Base-by-base conservation (phyloP, 805 yeast species). In the Spathaspora passalidarum region DNA sequence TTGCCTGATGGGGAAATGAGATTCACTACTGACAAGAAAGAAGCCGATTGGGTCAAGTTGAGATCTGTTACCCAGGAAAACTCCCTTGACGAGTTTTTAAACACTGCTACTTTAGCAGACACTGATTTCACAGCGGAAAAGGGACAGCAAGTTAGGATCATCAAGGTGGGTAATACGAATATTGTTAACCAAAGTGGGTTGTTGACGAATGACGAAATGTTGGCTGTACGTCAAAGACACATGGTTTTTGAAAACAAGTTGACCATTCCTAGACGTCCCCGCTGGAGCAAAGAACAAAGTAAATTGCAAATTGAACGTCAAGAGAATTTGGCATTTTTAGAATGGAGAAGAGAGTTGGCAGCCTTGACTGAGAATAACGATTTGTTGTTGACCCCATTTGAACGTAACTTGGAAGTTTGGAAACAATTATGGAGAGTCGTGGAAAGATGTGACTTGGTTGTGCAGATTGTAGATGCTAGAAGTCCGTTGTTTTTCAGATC, bases 371-470 rank as follows among this genome's bases (percentile, higher is more conserved):
- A 92, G 63, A 79, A 78, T 55, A 81, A 89, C 53, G 96, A 92
- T 63, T 73, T 94, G 57, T 72, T 91, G 48, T 76, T 94, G 62
- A 94, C 99, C 0, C 99, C 99, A 4, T 94, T 92, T 61, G 99
- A 94, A 72, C 82, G 99, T 72, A 94, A 94, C 63, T 74, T 94
- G 52, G 97, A 92, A 74, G 97, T 94, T 48, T 94, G 99, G 99
- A 83, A 94, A 62, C 99, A 94, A 68, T 73, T 94, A 53, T 94
- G 99, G 99, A 80, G 99, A 69, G 99, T 94, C 38, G 87, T 90
- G 19, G 99, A 94, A 66, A 81, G 98, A 61, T 88, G 94, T 19
- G 97, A 92, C 65, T 75, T 94, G 56, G 81, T 94, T 34, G 97
- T 94, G 5, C 99, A 94, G 64, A 94, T 94, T 71, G 98, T 94